Percentiles rank a stretch among this genome's conserved stretches.
These are phyloP conservation scores for Deuterostichococcus epilithicus DNA, from an alignment of 139 green algal species.

Conservation along the genomic window DNA sequence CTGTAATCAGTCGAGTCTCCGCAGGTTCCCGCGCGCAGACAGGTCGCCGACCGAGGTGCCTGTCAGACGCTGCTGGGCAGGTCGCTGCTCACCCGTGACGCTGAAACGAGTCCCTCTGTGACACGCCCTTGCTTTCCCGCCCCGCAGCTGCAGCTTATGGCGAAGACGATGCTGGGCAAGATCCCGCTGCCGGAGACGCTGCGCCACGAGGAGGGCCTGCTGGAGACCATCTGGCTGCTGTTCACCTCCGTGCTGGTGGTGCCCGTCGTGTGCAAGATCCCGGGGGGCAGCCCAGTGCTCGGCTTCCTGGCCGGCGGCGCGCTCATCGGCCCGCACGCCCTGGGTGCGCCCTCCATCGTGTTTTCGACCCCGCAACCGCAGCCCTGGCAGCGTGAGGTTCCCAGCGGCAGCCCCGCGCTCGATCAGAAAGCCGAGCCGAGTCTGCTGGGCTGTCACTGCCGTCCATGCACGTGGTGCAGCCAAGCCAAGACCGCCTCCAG, in stretches of 20 bases:
- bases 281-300: conserved; percentile 88
- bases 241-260: conserved; percentile 78
- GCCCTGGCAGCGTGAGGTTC: no score
- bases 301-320: conserved; percentile 91
- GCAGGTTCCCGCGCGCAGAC: no score
- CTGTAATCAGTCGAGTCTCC: no score
- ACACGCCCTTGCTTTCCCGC: background rate
- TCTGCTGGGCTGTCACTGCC: no score
- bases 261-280: conserved; percentile 85
- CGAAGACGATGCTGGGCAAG: conserved; percentile 4
- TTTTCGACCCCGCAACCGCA: no score
- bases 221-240: conserved; percentile 89
- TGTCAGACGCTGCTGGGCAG: no score
- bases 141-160: background rate
- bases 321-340: conserved; percentile 88
- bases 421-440: no score
- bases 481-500: no score
- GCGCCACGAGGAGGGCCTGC: conserved; percentile 62
- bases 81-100: background rate
- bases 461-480: no score
- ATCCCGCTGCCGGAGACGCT: conserved; percentile 20
- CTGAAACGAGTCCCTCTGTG: no score
- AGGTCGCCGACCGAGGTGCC: no score
- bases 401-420: no score
- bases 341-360: conserved; percentile 32